These are phyloP conservation scores for Saccharomyces jurei DNA, from an alignment of 805 yeast genomes.

Conservation along the genomic window DNA sequence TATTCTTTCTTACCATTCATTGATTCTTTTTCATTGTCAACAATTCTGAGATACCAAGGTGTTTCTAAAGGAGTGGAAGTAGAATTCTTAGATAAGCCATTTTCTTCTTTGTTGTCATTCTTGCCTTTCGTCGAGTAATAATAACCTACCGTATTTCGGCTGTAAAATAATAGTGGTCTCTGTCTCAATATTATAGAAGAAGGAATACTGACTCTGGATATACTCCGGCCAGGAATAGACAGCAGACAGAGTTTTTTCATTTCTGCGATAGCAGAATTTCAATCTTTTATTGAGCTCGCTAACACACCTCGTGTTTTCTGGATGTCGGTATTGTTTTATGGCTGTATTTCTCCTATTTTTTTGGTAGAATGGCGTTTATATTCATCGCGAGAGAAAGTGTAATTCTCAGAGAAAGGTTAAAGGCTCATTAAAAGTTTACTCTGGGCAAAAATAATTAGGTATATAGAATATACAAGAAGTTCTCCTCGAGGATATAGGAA, in stretches of 20 bases:
- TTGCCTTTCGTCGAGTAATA: background rate
- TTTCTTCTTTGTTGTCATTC: background rate
- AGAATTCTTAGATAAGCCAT: background rate
- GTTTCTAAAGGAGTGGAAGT: conserved; percentile 6
- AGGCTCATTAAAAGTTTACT: background rate
- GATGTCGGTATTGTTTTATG: background rate
- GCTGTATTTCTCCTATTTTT: background rate
- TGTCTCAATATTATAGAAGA: background rate
- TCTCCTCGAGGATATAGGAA: too few species aligned
- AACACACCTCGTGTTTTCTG: background rate
- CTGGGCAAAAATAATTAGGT: too few species aligned
- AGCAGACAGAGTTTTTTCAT: background rate
- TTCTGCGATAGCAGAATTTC: background rate
- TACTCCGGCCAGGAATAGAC: background rate
- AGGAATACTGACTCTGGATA: background rate
- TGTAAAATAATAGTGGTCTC: background rate
- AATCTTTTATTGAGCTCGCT: background rate
- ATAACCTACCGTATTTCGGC: background rate
- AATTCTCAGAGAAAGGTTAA: background rate
- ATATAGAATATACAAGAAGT: too few species aligned
- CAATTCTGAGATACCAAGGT: conserved; percentile 56
- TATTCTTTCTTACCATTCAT: conserved; percentile 29
- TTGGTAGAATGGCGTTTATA: background rate
- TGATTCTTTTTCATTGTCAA: conserved; percentile 31
- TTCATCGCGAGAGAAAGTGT: background rate